Evolutionary conservation across 2,329 filamentous ascomycete species (phyloP), one percentile per base, ranked within the genome.

Genomic region (Trichoderma atrobrunneum): DNA sequence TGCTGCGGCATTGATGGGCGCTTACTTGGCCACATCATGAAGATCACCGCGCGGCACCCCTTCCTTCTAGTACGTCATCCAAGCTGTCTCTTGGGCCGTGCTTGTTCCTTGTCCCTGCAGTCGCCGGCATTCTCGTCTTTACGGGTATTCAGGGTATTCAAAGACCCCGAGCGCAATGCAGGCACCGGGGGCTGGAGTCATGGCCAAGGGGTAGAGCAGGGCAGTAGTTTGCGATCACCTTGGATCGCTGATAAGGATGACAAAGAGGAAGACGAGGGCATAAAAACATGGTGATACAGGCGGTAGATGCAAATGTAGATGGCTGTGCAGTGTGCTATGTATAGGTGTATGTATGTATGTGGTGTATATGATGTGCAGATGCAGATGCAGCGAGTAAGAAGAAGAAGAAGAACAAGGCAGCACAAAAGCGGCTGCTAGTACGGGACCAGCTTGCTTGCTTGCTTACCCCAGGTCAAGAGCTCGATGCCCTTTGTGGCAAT

Each of bases 401-500:
- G 16, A 18, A 39, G 2, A 18, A 18, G 7, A 43, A n/a, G 39
- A 43, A 43, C 36, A 21, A 51, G 43, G 43, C 43, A 43, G 43
- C 43, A 54, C 21, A 54, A 24, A 24, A 54, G 48, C 21, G 48
- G 48, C n/a, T 21, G 48, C 48, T 54, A 54, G 43, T 18, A n/a
- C n/a, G 43, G 43, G 16, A 43, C 16, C 39, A 10, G 39, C 39
- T 32, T n/a, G n/a, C n/a, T 39, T 39, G 32, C 32, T 34, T 28
- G 74, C 77, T 68, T 77, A 82, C 84, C 82, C 74, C 83, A 87
- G 0, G 89, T 91, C 36, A 92, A 82, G 73, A 91, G 85, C 82
- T 92, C 89, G 73, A 91, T 89, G 80, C 90, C 90, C 66, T 87
- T 87, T 74, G 85, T 88, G 76, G 88, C 89, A 75, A 89, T 87